phyloP scores from a whole-genome alignment of 192 early-diverging fungal species.

The Backusella australiensis region DNA sequence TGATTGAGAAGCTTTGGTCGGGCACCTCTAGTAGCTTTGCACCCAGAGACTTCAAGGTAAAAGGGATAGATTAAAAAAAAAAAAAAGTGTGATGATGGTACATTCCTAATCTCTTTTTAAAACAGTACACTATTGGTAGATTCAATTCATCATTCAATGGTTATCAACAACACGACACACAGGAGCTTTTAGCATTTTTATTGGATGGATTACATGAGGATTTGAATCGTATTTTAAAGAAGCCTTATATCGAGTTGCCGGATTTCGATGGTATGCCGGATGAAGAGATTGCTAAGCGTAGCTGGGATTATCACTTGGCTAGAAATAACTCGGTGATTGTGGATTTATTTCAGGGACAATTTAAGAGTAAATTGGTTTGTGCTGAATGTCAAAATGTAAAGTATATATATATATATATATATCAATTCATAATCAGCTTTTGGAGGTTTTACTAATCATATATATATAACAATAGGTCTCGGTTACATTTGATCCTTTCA shows the following conservation, averaged over 20 bases:
- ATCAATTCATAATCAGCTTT: conserved; percentile 56
- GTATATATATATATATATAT: conserved; percentile 34
- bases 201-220: conserved; percentile 89
- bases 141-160: conserved; percentile 64
- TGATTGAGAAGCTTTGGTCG: conserved; percentile 67
- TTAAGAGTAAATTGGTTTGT: conserved; percentile 36
- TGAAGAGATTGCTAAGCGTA: conserved; percentile 62
- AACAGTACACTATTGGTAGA: conserved; percentile 42
- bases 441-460: background rate
- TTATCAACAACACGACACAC: conserved; percentile 84
- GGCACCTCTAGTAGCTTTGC: conserved; percentile 49
- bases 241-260: conserved; percentile 78
- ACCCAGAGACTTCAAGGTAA: conserved; percentile 77
- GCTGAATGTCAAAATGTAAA: conserved; percentile 70
- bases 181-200: conserved; percentile 78
- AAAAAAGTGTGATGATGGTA: background rate
- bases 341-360: conserved; percentile 42
- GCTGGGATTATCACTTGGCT: conserved; percentile 72
- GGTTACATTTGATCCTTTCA: conserved; percentile 84
- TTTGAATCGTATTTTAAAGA: conserved; percentile 75
- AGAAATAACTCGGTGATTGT: conserved; percentile 79
- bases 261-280: conserved; percentile 68
- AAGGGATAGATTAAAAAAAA: background rate
- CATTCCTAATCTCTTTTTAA: background rate
- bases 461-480: conserved; percentile 38